Percentiles rank a stretch among this genome's conserved stretches.
phyloP scores from a whole-genome alignment of 805 yeast species.

The Metschnikowia santaceciliae region DNA sequence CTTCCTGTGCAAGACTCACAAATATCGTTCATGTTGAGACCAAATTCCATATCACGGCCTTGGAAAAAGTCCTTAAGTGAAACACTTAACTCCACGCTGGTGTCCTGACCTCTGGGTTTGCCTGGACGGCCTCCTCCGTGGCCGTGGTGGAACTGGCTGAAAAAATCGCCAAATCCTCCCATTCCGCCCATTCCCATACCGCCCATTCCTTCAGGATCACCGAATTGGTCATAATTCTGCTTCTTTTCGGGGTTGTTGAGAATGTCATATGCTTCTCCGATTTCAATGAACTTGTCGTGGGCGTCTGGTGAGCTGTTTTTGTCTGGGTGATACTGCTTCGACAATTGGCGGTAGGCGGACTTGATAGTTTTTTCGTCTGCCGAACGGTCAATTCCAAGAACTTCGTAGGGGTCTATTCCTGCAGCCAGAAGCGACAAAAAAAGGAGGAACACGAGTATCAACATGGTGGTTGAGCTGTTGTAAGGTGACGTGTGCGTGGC shows the following conservation, averaged over 20 bases:
- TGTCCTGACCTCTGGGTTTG: constrained; percentile 58
- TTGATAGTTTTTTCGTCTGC: constrained; percentile 82
- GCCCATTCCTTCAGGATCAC: constrained; percentile 55
- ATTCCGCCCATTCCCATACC: constrained; percentile 16
- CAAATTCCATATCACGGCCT: constrained; percentile 63
- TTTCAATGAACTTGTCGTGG: constrained; percentile 79
- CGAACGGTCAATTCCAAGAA: constrained; percentile 63
- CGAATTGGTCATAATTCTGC: constrained; percentile 66
- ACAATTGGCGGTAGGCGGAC: constrained; percentile 74
- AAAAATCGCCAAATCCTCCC: constrained; percentile 45
- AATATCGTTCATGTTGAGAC: constrained; percentile 63
- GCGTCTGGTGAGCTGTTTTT: constrained; percentile 85
- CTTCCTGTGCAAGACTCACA: constrained; percentile 80
- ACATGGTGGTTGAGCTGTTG: not conserved
- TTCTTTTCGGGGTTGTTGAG: constrained; percentile 69
- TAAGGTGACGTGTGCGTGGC: not conserved
- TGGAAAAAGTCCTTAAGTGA: constrained; percentile 62
- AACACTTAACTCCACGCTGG: constrained; percentile 52
- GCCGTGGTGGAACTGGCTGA: constrained; percentile 46
- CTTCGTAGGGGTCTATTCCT: constrained; percentile 47
- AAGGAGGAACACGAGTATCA: constrained; percentile 2
- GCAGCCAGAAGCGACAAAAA: constrained; percentile 15
- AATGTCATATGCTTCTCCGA: constrained; percentile 92
- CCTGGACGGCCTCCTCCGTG: constrained; percentile 33
- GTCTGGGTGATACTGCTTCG: constrained; percentile 91